phyloP scores from a whole-genome alignment of 2,329 filamentous ascomycete genomes.

The Talaromyces rugulosus region DNA sequence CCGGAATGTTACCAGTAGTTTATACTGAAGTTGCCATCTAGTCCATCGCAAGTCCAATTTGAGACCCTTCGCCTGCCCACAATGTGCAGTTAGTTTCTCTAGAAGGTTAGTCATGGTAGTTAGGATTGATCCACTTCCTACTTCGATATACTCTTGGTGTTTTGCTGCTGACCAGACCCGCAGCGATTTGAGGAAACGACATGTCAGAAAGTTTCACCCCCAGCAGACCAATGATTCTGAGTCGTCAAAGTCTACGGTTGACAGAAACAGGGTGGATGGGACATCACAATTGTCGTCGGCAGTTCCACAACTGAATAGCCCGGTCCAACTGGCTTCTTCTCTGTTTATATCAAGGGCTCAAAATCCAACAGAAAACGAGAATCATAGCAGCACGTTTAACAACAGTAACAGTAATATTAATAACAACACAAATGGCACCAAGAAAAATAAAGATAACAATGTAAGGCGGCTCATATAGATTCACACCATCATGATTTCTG shows the following conservation, averaged over 20 bases:
- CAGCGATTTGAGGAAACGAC: constrained; percentile 5
- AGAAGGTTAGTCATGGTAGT: background rate
- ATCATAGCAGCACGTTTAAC: too few species aligned
- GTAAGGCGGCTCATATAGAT: background rate
- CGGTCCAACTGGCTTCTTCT: background rate
- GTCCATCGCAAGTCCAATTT: constrained; percentile 3
- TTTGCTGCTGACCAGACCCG: background rate
- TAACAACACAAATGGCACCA: background rate
- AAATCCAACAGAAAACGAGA: background rate
- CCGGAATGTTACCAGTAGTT: background rate
- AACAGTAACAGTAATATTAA: background rate
- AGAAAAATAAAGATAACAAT: background rate
- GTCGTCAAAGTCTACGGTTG: background rate
- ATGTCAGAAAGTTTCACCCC: constrained; percentile 1
- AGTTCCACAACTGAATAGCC: background rate
- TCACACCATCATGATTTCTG: background rate
- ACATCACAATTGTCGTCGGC: background rate
- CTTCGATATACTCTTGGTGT: background rate
- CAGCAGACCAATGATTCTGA: background rate
- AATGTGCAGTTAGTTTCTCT: background rate
- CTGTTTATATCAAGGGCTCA: background rate
- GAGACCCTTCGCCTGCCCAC: constrained; percentile 1
- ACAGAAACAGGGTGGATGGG: background rate
- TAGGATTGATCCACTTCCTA: background rate
- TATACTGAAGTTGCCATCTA: background rate